phyloP scores from a whole-genome alignment of 768 basidiomycete species.

The Mycena alexandri region DNA sequence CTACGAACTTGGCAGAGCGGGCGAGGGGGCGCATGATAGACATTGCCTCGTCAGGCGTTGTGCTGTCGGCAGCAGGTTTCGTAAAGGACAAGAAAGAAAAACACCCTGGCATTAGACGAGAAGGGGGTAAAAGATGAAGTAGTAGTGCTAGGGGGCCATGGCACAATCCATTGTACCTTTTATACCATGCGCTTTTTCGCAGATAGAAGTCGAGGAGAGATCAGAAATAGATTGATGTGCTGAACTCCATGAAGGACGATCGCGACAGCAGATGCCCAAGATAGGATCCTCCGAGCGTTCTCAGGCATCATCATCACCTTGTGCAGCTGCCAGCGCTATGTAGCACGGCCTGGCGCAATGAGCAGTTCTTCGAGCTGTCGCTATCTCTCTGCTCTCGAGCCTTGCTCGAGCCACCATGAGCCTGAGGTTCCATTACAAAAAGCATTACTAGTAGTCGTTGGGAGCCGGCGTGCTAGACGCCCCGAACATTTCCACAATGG shows the following conservation, averaged over 20 bases:
- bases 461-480: background rate
- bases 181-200: constrained; percentile 17
- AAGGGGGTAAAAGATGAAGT: constrained; percentile 7
- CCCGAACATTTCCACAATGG: constrained; percentile 5
- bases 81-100: constrained; percentile 23
- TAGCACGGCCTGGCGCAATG: background rate
- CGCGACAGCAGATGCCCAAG: constrained; percentile 9
- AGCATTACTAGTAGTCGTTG: background rate
- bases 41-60: constrained; percentile 22
- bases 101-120: constrained; percentile 28
- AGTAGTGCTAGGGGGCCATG: constrained; percentile 27
- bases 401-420: background rate
- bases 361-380: background rate
- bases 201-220: constrained; percentile 13
- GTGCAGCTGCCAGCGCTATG: constrained; percentile 20
- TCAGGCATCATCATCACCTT: constrained; percentile 14
- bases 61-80: constrained; percentile 1
- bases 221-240: constrained; percentile 26
- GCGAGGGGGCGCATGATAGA: constrained; percentile 34
- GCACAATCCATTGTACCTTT: constrained; percentile 10
- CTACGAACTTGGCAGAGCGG: constrained; percentile 28
- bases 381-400: background rate
- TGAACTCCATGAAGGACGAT: background rate
- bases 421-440: background rate
- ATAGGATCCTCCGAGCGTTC: constrained; percentile 14